Base-by-base conservation (phyloP, 257 asterid genomes). In the Hygrophila difformis region DNA sequence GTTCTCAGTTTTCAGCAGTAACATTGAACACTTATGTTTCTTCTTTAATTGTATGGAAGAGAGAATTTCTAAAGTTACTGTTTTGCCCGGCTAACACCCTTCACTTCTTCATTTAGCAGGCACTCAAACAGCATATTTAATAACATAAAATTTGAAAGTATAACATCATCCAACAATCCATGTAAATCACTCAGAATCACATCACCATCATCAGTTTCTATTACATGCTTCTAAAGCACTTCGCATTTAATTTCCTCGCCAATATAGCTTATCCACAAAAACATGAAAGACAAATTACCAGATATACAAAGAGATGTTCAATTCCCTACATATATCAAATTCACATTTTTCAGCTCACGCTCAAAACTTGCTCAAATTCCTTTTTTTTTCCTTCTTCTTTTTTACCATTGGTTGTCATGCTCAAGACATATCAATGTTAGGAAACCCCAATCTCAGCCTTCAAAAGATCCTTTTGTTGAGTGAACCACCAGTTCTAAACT, bases 301-400 rank as follows among this genome's bases (percentile, higher is more conserved):
- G n/a, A n/a, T n/a, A n/a, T n/a, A n/a, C n/a, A n/a, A n/a, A n/a
- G n/a, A n/a, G n/a, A n/a, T n/a, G n/a, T n/a, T 36, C 44, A 11
- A 24, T 31, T 26, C 16, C 17, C 13, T 18, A 40, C 34, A n/a
- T n/a, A n/a, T n/a, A n/a, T n/a, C n/a, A 45, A 37, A 19, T 19
- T 26, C 31, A 47, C 38, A 12, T 23, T 54, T 65, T 44, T 49
- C 47, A 43, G 63, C 59, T 42, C 36, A 55, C 31, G 39, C 44
- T 50, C 13, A 42, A 48, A 35, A 12, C 15, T 41, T 34, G 19
- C 36, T 37, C 8, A 8, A 54, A 49, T 34, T 12, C 22, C 53
- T 20, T 18, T n/a, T n/a, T n/a, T n/a, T n/a, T n/a, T n/a, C n/a
- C 31, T 26, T 26, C 31, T 26, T 5, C 4, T 0, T 26, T 26